Base-by-base conservation (phyloP, 2,329 filamentous ascomycete species). In the Clarireedia paspali region DNA sequence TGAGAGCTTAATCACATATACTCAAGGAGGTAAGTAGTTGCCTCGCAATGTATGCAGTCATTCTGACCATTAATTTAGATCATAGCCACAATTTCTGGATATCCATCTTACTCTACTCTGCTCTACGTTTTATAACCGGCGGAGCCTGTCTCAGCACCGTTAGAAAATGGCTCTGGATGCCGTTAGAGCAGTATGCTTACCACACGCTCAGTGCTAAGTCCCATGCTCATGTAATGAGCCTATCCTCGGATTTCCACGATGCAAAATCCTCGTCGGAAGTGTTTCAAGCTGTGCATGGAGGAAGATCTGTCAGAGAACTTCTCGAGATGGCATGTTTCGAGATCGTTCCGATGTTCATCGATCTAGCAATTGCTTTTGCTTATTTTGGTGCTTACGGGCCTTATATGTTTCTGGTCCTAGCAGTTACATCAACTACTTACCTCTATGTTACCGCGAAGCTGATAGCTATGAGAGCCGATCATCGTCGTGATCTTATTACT, bases 231-330 rank as follows among this genome's bases (percentile, higher is more conserved):
- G 77, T 89, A 36, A 83, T 89, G 77, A 75, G 73, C n/a, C 73
- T 88, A 0, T 85, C 83, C 0, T 85, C 85, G 72, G 83, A 88
- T 59, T 89, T 88, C 54, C 85, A 89, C 65, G 81, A 82, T 17
- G 77, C 78, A 50, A 85, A 85, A 60, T 77, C 80, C 53, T 83
- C 82, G 1, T 83, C 82, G 1, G 81, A 86, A 59, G 73, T 89
- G 0, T 80, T 83, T 67, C 79, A 82, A 60, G 79, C 83, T 3
- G 77, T 88, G n/a, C 75, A 79, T 50, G 83, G 86, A 62, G 86
- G 83, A 0, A 73, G 77, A 42, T 77, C 81, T 2, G 71, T 88
- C 12, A 79, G 80, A 44, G 73, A 79, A 39, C 69, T 88, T 2
- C 71, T 88, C 10, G 79, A 86, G 46, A 77, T 77, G 40, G 70